A percentile compares a stretch with the other conserved stretches of the same genome.
These are phyloP conservation scores for Saccharomyces hybrid DNA, from an alignment of 1,139 yeast species.

Conservation along the genomic window DNA sequence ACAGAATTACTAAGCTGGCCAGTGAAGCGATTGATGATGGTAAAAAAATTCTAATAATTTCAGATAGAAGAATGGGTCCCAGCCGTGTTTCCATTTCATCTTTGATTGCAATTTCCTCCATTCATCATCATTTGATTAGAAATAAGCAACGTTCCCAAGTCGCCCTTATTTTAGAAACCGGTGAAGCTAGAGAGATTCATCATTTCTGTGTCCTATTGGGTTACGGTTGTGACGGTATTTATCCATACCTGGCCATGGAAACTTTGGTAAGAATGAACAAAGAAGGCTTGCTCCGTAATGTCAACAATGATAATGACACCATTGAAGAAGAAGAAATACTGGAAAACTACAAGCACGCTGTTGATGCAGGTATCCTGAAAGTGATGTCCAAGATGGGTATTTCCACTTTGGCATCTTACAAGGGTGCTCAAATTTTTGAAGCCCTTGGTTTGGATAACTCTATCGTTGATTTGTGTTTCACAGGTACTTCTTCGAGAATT, in stretches of 20 bases:
- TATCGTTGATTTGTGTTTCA: conserved; percentile 91
- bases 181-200: conserved; percentile 96
- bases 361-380: conserved; percentile 86
- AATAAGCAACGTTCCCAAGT: conserved; percentile 95
- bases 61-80: conserved; percentile 58
- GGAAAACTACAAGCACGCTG: conserved; percentile 70
- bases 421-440: conserved; percentile 98
- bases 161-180: conserved; percentile 85
- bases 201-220: conserved; percentile 92
- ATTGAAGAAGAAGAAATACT: conserved; percentile 55
- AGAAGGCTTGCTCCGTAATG: conserved; percentile 66
- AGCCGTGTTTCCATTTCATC: conserved; percentile 76
- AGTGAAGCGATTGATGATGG: conserved; percentile 74
- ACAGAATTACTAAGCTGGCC: conserved; percentile 81
- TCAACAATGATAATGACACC: conserved; percentile 31
- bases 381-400: conserved; percentile 99
- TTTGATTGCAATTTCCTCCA: conserved; percentile 93
- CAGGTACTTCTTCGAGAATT: conserved; percentile 96
- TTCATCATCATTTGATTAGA: conserved; percentile 92
- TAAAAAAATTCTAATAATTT: conserved; percentile 64
- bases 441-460: conserved; percentile 94
- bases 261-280: conserved; percentile 76
- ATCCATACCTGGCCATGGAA: conserved; percentile 91
- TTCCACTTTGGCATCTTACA: conserved; percentile 92
- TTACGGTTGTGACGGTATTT: conserved; percentile 94